Evolutionary conservation across 768 basidiomycete species (phyloP), one percentile per base, ranked within the genome.

Genomic region (Lactarius hengduanensis): DNA sequence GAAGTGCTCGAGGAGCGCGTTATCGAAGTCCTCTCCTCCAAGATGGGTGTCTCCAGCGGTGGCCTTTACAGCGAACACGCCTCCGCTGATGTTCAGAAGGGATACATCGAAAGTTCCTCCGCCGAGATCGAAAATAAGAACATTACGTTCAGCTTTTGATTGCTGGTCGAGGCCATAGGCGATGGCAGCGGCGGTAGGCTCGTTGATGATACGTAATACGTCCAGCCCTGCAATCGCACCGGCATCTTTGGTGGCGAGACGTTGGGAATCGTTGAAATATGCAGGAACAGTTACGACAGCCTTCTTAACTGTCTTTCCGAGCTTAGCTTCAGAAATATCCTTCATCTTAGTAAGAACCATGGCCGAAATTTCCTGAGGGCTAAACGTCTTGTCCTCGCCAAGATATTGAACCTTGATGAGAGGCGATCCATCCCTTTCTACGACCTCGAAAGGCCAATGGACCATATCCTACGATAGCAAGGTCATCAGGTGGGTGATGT

Each of bases 81-180:
- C 96, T 76, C 95, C 96, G 71, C 84, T 92, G 83, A 98, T 98
- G 80, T 94, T 96, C 72, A 99, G 86, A 63, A 99, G 88, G 63
- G 97, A 99, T 63, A 98, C 97, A 91, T 98, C 97, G 83, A 99
- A 98, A 71, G 97, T 99, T 83, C 96, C 96, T 83, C 96, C 96
- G 77, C 96, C 96, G 66, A 99, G 85, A 84, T 99, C 96, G 84
- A 99, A 99, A 78, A 99, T 98, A 77, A 99, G 89, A 67, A 99
- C 96, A 76, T 96, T 98, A 81, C 94, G 94, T 85, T 98, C 96
- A 68, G 86, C 82, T 80, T 92, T 93, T 75, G 90, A 88, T 81
- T 97, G 93, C 76, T 92, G 90, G 79, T 98, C 97, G 64, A 93
- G 90, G 84, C 97, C 97, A 78, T 98, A 98, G 59, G 97, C 97